phyloP scores from a whole-genome alignment of 2,329 filamentous ascomycete species.

The Fusarium paranaense region DNA sequence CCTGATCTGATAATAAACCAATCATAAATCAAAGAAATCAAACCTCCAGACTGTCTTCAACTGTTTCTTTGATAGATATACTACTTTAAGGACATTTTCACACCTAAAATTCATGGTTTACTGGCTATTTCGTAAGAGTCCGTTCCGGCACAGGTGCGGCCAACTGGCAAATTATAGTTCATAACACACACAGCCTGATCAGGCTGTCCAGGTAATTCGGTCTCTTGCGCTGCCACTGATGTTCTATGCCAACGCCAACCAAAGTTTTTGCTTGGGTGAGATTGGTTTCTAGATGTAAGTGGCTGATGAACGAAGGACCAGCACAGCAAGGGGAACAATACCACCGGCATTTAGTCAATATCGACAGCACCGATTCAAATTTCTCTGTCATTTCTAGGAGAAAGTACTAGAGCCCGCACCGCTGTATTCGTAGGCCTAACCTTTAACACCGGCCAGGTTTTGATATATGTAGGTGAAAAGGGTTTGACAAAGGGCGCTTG shows the following conservation, averaged over 20 bases:
- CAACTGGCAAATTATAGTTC: not conserved
- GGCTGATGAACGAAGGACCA: not conserved
- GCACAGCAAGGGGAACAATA: not conserved
- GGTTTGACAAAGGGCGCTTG: not conserved
- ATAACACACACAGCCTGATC: not conserved
- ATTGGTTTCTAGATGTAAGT: not conserved
- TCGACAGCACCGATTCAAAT: not conserved
- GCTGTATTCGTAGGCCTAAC: not conserved
- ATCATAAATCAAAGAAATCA: constrained; percentile 2
- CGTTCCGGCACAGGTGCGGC: not conserved
- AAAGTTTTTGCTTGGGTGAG: not conserved
- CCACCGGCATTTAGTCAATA: not conserved
- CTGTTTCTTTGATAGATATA: not conserved
- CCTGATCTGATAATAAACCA: not conserved
- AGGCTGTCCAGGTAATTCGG: not conserved
- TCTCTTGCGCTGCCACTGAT: not conserved
- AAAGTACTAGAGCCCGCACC: not conserved
- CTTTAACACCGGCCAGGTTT: not conserved
- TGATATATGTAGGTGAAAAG: not conserved
- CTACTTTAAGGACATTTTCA: not conserved
- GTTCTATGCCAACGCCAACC: not conserved
- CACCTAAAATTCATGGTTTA: not conserved
- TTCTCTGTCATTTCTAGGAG: not conserved
- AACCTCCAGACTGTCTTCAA: not conserved
- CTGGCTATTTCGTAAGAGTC: not conserved